A percentile compares a stretch with the other conserved stretches of the same genome.
These are phyloP conservation scores for Fraxinus ornus DNA, from an alignment of 305 asterid species.

Conservation along the genomic window DNA sequence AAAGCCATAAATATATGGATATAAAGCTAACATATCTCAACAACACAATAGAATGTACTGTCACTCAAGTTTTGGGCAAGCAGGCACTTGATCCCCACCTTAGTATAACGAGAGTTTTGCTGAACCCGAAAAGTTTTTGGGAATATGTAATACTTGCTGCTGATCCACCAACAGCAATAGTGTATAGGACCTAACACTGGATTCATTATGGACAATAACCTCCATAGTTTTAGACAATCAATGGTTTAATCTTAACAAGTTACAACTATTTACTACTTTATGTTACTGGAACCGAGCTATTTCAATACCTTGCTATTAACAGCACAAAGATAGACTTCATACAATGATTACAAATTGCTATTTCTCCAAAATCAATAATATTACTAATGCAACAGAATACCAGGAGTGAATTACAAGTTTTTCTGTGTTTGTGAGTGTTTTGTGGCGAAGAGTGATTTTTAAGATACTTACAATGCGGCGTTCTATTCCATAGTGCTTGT, in stretches of 20 bases:
- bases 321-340: not conserved
- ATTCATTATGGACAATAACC: not conserved
- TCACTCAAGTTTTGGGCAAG: not conserved
- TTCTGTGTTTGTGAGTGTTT: not conserved
- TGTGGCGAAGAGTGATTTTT: not conserved
- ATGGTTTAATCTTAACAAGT: not conserved
- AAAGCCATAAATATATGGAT: not conserved
- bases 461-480: not conserved
- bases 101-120: not conserved
- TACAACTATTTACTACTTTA: not conserved
- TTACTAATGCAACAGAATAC: not conserved
- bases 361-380: not conserved
- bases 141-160: not conserved
- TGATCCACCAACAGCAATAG: not conserved
- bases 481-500: not conserved
- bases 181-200: not conserved
- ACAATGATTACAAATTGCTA: not conserved
- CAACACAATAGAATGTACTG: not conserved
- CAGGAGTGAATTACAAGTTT: not conserved
- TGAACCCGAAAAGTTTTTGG: not conserved
- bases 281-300: not conserved
- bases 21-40: not conserved
- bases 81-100: not conserved
- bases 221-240: not conserved
- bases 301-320: not conserved